A percentile compares a stretch with the other conserved stretches of the same genome.
Conservation (phyloP, 148 eudicot genomes). For the Vaccinium darrowii region DNA sequence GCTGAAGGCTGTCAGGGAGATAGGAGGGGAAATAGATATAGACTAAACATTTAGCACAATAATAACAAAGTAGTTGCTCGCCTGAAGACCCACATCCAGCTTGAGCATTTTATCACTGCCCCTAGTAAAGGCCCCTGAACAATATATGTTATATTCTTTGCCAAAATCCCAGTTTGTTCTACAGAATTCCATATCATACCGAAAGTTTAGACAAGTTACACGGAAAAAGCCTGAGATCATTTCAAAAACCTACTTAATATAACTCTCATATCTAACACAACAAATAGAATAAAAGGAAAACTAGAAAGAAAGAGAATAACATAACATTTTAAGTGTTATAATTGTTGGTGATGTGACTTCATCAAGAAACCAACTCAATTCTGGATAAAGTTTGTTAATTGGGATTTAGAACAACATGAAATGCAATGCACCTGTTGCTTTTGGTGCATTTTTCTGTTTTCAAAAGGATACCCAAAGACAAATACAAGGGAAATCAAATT, state of each 20-base stretch:
- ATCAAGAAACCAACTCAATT: not conserved
- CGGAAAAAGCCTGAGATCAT: not conserved
- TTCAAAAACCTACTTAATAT: not conserved
- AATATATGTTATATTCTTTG: not conserved
- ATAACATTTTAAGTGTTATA: not conserved
- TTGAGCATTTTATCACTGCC: not conserved
- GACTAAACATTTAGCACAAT: not conserved
- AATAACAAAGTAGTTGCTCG: not conserved
- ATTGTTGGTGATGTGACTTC: not conserved
- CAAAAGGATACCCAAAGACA: not conserved
- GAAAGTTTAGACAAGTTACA: not conserved
- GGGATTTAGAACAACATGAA: not conserved
- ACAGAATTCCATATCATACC: not conserved
- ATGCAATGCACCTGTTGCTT: not conserved
- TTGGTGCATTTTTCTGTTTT: not conserved
- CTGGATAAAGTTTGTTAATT: not conserved
- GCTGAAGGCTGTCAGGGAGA: not conserved
- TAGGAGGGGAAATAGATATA: not conserved
- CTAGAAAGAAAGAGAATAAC: not conserved
- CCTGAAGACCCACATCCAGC: not conserved
- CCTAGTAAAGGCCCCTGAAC: not conserved
- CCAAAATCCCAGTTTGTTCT: not conserved
- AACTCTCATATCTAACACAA: constrained; percentile 5
- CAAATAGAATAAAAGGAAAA: not conserved
- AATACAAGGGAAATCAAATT: not conserved